Evolutionary conservation across 768 basidiomycete species (phyloP).

Genomic region (Agaricus subrufescens): DNA sequence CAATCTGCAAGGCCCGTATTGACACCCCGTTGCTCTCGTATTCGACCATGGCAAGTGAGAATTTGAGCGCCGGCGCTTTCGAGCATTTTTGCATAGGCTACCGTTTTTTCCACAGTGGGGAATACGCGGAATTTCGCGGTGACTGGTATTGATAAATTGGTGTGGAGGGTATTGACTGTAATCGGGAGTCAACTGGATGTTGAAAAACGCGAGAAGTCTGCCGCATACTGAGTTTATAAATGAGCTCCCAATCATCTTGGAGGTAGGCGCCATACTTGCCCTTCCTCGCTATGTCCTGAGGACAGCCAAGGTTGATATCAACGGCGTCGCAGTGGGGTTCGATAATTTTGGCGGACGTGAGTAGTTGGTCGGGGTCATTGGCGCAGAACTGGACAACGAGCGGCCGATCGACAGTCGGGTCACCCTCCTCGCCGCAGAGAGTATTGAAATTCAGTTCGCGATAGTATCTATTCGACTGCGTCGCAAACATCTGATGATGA

Average conservation of each 20-base stretch:
- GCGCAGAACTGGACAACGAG: slow-evolving; percentile 93
- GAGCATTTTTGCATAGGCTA: slow-evolving; percentile 94
- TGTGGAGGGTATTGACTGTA: slow-evolving; percentile 81
- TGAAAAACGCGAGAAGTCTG: neutral
- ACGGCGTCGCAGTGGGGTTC: slow-evolving; percentile 86
- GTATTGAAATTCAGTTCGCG: slow-evolving; percentile 67
- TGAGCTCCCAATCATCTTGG: slow-evolving; percentile 93
- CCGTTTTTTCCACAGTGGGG: slow-evolving; percentile 77
- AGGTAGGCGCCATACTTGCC: slow-evolving; percentile 89
- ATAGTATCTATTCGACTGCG: slow-evolving; percentile 46
- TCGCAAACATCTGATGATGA: slow-evolving; percentile 53
- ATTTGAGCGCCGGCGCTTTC: slow-evolving; percentile 95
- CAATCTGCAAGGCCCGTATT: slow-evolving; percentile 83
- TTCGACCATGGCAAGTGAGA: slow-evolving; percentile 88
- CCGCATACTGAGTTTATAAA: slow-evolving; percentile 68
- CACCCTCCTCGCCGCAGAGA: slow-evolving; percentile 77
- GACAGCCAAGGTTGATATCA: slow-evolving; percentile 92
- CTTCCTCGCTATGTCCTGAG: slow-evolving; percentile 88
- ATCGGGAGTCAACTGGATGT: neutral
- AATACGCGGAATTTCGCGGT: slow-evolving; percentile 97
- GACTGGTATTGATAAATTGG: slow-evolving; percentile 83
- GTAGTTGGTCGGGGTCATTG: slow-evolving; percentile 76
- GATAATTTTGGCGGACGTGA: slow-evolving; percentile 72
- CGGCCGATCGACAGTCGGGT: slow-evolving; percentile 66
- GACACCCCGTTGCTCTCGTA: slow-evolving; percentile 89